Evolutionary conservation across 768 basidiomycete genomes (phyloP).

Genomic region (Tylopilus intermedius): DNA sequence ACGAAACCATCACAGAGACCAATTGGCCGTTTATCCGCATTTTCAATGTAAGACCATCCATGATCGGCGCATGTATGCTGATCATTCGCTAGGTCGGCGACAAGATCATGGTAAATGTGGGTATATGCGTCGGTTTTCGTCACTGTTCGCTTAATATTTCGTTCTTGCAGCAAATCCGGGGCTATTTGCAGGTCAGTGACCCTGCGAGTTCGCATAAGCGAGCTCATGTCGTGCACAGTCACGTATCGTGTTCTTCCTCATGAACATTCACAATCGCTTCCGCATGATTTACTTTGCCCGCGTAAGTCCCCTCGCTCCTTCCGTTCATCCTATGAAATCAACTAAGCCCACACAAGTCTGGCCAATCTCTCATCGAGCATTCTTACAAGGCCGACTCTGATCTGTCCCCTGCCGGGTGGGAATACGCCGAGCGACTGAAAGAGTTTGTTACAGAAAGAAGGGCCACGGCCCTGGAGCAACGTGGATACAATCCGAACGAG

Average conservation of each 20-base stretch:
- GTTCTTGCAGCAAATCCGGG: slow-evolving; percentile 63
- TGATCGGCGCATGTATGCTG: slow-evolving; percentile 2
- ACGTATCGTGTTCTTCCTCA: slow-evolving; percentile 95
- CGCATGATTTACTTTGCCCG: slow-evolving; percentile 95
- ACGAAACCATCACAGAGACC: slow-evolving; percentile 87
- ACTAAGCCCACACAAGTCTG: slow-evolving; percentile 53
- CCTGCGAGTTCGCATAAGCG: background rate
- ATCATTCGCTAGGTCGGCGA: slow-evolving; percentile 69
- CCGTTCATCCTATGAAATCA: background rate
- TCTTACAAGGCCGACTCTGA: slow-evolving; percentile 99
- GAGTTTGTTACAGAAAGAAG: slow-evolving; percentile 87
- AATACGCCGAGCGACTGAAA: slow-evolving; percentile 85
- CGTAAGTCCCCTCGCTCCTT: slow-evolving; percentile 40
- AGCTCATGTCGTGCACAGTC: slow-evolving; percentile 46
- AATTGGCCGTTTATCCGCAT: slow-evolving; percentile 94
- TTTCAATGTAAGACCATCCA: slow-evolving; percentile 59
- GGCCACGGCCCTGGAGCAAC: slow-evolving; percentile 67
- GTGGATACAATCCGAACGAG: slow-evolving; percentile 56
- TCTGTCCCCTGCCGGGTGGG: slow-evolving; percentile 91
- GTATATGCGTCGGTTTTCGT: slow-evolving; percentile 18
- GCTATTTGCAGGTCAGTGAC: slow-evolving; percentile 72
- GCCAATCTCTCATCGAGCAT: slow-evolving; percentile 97
- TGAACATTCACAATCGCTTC: slow-evolving; percentile 96
- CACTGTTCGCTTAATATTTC: background rate
- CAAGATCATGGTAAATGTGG: slow-evolving; percentile 89